Conservation (phyloP, 306 rosid species). For the Chamaecrista fasciculata region DNA sequence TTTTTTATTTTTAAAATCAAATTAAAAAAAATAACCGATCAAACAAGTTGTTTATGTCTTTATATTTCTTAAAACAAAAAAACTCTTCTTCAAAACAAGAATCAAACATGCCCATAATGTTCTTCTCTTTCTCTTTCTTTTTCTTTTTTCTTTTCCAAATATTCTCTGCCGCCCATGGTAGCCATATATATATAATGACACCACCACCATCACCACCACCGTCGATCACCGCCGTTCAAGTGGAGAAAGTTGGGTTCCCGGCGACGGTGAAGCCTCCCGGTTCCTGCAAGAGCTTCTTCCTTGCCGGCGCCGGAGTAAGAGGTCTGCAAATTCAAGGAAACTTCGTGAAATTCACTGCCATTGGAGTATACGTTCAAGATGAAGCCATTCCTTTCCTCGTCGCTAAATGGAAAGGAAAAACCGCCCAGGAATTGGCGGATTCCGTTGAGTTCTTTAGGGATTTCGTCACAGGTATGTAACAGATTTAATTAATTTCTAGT, state of each 20-base stretch:
- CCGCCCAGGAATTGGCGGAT: slow-evolving; percentile 42
- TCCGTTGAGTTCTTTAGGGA: slow-evolving; percentile 71
- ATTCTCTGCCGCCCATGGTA: background rate
- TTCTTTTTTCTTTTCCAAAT: background rate
- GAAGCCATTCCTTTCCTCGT: slow-evolving; percentile 51
- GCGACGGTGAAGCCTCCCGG: slow-evolving; percentile 23
- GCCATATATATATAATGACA: too few relatives aligned
- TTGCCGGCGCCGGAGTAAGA: slow-evolving; percentile 62
- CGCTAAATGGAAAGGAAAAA: slow-evolving; percentile 62
- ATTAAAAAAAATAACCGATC: too few relatives aligned
- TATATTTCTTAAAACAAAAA: too few relatives aligned
- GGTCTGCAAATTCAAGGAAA: slow-evolving; percentile 65
- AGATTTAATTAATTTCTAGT: too few relatives aligned
- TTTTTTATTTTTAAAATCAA: too few relatives aligned
- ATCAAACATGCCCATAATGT: too few relatives aligned
- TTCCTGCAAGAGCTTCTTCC: slow-evolving; percentile 30
- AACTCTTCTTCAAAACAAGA: too few relatives aligned
- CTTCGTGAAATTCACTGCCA: slow-evolving; percentile 77
- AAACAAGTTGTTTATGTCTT: too few relatives aligned
- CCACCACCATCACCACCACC: too few relatives aligned
- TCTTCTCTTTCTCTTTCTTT: background rate
- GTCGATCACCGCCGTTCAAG: slow-evolving; percentile 17
- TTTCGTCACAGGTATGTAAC: slow-evolving; percentile 65
- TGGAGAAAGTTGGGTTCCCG: slow-evolving; percentile 29
- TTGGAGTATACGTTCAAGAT: slow-evolving; percentile 66